Percentiles rank a stretch among this genome's conserved stretches.
Evolutionary conservation across 345 rosid species (phyloP).

Genomic region (Syzygium grande): DNA sequence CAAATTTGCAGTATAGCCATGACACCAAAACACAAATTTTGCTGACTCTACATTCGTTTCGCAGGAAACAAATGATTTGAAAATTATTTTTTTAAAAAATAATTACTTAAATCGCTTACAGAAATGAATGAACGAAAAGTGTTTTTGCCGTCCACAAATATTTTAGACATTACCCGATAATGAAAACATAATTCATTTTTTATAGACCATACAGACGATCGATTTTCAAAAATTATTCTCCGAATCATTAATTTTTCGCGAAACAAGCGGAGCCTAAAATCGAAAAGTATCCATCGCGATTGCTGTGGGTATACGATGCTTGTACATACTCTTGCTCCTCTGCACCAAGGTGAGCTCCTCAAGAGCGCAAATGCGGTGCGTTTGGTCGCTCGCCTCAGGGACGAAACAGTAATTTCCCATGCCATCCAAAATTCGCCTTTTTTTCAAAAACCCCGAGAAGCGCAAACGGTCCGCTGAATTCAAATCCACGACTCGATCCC

Average conservation of each 20-base stretch:
- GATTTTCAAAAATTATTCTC: too few relatives aligned
- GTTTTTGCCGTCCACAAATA: too few relatives aligned
- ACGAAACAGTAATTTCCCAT: neutral
- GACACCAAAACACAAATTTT: neutral
- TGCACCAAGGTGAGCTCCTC: neutral
- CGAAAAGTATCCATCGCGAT: neutral
- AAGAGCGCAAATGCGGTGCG: neutral
- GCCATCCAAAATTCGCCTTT: neutral
- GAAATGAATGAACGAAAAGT: too few relatives aligned
- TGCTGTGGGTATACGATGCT: neutral
- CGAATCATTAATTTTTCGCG: too few relatives aligned
- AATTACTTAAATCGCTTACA: too few relatives aligned
- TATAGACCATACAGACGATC: too few relatives aligned
- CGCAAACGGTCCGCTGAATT: constrained; percentile 22
- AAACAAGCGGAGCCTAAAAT: neutral
- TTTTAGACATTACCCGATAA: too few relatives aligned
- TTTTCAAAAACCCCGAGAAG: neutral
- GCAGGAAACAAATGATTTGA: too few relatives aligned
- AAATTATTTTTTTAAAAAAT: too few relatives aligned
- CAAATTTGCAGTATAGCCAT: neutral
- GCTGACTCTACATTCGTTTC: neutral
- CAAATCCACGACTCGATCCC: constrained; percentile 5
- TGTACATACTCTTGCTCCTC: neutral
- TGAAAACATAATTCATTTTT: too few relatives aligned
- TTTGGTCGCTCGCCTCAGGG: neutral